These are phyloP conservation scores for Phytophthora ramorum DNA, from an alignment of 352 stramenopile species.

Conservation along the genomic window DNA sequence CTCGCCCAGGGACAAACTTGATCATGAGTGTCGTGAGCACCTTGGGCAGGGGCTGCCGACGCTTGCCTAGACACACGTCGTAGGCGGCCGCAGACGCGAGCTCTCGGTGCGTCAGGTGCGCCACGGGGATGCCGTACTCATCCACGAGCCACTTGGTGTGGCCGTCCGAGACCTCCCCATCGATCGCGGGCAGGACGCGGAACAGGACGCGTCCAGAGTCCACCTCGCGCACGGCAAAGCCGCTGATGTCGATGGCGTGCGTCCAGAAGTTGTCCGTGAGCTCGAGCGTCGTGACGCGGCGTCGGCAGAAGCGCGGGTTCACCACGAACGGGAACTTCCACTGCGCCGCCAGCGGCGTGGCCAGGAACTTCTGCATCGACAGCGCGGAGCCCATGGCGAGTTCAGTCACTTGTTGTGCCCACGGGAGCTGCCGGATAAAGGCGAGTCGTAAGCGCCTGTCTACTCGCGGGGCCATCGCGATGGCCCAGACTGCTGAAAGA, in stretches of 20 bases:
- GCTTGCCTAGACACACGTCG: constrained; percentile 48
- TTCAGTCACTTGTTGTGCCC: neutral
- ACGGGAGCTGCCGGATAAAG: constrained; percentile 4
- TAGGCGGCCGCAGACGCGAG: constrained; percentile 29
- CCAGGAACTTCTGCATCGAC: constrained; percentile 46
- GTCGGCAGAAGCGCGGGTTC: constrained; percentile 47
- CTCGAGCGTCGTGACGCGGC: constrained; percentile 41
- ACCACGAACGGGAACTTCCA: constrained; percentile 56
- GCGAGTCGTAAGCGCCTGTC: constrained; percentile 2
- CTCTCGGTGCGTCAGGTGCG: constrained; percentile 27
- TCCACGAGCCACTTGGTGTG: constrained; percentile 52
- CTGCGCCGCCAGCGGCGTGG: constrained; percentile 40
- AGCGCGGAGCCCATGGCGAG: constrained; percentile 27
- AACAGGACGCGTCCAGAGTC: constrained; percentile 37
- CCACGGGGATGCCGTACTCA: constrained; percentile 45
- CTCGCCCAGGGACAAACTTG: constrained; percentile 41
- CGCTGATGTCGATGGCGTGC: constrained; percentile 35
- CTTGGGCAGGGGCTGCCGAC: constrained; percentile 24
- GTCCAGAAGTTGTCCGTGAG: constrained; percentile 54
- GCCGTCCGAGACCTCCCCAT: constrained; percentile 28
- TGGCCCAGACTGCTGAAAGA: constrained; percentile 19
- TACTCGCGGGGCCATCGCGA: constrained; percentile 9
- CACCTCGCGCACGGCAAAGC: constrained; percentile 42
- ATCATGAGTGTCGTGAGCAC: constrained; percentile 42
- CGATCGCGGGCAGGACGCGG: constrained; percentile 36